Percentiles rank a stretch among this genome's conserved stretches.
Evolutionary conservation across 192 early-diverging fungal species (phyloP).

Genomic region (Ambispora gerdemannii): DNA sequence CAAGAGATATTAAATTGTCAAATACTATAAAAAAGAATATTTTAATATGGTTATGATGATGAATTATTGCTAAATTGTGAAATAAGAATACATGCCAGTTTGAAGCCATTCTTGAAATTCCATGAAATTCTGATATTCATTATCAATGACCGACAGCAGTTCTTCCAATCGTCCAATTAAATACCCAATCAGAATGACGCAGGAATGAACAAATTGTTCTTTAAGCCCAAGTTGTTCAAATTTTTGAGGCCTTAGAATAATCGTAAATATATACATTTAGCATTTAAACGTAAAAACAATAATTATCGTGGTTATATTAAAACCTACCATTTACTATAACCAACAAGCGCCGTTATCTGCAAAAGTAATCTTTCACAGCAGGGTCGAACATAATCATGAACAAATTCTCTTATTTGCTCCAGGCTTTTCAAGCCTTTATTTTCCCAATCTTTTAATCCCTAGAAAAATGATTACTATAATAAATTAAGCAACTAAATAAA

Average conservation of each 20-base stretch:
- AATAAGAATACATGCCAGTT: background rate
- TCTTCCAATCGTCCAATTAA: conserved; percentile 6
- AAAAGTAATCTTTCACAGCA: conserved; percentile 23
- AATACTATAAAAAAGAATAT: conserved; percentile 21
- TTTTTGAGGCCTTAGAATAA: conserved; percentile 24
- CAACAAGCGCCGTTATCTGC: conserved; percentile 18
- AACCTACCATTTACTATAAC: conserved; percentile 30
- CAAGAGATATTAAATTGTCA: conserved; percentile 9
- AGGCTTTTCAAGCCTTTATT: conserved; percentile 22
- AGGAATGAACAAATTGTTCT: conserved; percentile 17
- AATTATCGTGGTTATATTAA: background rate
- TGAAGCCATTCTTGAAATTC: conserved; percentile 30
- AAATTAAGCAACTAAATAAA: background rate
- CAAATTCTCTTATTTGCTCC: conserved; percentile 20
- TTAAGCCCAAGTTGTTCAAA: conserved; percentile 19
- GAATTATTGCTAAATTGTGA: background rate
- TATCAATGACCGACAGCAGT: background rate
- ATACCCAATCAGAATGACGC: conserved; percentile 1
- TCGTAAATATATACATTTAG: background rate
- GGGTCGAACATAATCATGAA: conserved; percentile 20
- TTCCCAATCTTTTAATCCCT: conserved; percentile 31
- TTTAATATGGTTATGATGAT: background rate
- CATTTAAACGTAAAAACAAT: background rate
- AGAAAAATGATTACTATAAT: background rate
- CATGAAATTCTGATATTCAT: conserved; percentile 19